phyloP scores from a whole-genome alignment of 306 rosid species.

The Abrus pulchellus region DNA sequence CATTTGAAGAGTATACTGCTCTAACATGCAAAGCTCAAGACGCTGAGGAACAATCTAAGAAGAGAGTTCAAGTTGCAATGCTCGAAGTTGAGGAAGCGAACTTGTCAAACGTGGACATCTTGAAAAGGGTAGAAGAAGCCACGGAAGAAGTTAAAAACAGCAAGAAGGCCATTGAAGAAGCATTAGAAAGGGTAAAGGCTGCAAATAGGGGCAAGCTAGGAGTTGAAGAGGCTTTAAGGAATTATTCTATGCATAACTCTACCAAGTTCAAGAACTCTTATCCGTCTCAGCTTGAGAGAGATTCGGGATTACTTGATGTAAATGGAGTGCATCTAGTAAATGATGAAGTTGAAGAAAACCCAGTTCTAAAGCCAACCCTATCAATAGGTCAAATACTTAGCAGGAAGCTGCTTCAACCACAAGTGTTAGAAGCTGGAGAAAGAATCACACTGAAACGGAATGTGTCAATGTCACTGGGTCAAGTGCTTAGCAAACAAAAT shows the following conservation, averaged over 20 bases:
- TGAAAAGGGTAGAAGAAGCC: conserved; percentile 78
- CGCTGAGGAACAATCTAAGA: conserved; percentile 70
- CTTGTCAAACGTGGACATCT: conserved; percentile 61
- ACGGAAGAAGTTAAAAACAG: conserved; percentile 71
- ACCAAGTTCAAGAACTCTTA: conserved; percentile 76
- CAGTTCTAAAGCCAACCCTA: conserved; percentile 73
- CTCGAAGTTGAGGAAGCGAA: conserved; percentile 76
- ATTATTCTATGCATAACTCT: conserved; percentile 60
- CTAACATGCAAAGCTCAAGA: conserved; percentile 66
- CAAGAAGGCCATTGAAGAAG: conserved; percentile 80
- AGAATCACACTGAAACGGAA: conserved; percentile 59
- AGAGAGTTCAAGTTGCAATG: conserved; percentile 73
- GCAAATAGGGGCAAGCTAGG: conserved; percentile 85
- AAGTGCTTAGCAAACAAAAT: conserved; percentile 76
- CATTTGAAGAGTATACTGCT: conserved; percentile 72
- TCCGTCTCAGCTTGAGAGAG: conserved; percentile 61
- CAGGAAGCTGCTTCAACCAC: conserved; percentile 73
- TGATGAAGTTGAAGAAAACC: conserved; percentile 63
- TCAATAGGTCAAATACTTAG: conserved; percentile 93
- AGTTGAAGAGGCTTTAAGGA: conserved; percentile 87
- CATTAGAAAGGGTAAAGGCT: conserved; percentile 78
- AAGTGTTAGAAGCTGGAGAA: conserved; percentile 62
- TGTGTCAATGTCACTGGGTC: conserved; percentile 85
- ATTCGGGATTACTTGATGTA: conserved; percentile 67
- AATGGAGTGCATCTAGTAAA: conserved; percentile 65